Conservation (phyloP, 192 early-diverging fungal genomes). For the Entomortierella lignicola region DNA sequence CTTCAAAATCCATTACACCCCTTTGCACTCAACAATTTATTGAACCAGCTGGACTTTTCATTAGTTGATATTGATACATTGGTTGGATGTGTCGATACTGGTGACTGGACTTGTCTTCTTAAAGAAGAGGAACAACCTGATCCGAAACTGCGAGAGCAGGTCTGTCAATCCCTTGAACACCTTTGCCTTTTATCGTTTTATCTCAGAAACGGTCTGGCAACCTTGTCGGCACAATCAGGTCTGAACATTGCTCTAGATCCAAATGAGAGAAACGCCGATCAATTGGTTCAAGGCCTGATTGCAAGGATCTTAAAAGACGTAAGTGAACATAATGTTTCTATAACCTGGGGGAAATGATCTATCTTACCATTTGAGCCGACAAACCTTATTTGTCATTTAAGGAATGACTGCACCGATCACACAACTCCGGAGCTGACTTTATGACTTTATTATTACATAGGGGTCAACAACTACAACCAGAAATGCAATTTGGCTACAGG, state of each 20-base stretch:
- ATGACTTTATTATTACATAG: not conserved
- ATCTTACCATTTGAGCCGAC: conserved; percentile 16
- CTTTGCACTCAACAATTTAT: conserved; percentile 20
- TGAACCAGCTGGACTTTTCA: conserved; percentile 25
- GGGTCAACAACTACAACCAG: not conserved
- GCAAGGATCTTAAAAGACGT: conserved; percentile 29
- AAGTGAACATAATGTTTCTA: conserved; percentile 9
- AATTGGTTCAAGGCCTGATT: conserved; percentile 20
- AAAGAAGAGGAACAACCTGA: conserved; percentile 11
- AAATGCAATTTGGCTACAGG: conserved; percentile 29
- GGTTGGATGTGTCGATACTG: conserved; percentile 41
- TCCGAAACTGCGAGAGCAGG: conserved; percentile 17
- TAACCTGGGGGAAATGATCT: not conserved
- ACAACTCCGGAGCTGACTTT: not conserved
- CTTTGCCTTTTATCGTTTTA: conserved; percentile 43
- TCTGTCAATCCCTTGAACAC: conserved; percentile 24
- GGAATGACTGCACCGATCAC: not conserved
- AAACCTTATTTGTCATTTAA: conserved; percentile 35
- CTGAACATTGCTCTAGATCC: not conserved
- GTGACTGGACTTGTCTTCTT: conserved; percentile 40
- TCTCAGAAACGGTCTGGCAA: conserved; percentile 27
- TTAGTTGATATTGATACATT: conserved; percentile 37
- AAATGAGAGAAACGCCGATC: conserved; percentile 14
- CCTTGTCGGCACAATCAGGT: not conserved
- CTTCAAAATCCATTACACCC: conserved; percentile 47